Evolutionary conservation across 441 rosid genomes (phyloP).

Genomic region (Gossypium laxum): DNA sequence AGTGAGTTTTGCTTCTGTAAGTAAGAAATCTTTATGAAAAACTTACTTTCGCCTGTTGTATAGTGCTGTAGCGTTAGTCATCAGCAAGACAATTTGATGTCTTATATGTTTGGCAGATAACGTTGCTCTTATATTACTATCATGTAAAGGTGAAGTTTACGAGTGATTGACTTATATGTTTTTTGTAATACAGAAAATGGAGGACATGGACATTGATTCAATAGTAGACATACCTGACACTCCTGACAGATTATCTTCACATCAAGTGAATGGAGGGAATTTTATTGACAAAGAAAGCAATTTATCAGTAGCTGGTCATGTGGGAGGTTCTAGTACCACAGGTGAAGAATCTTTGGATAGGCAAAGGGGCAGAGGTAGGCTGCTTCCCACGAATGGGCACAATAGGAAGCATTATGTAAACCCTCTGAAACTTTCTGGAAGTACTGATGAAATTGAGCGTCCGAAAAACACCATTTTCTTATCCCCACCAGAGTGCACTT

Average conservation of each 20-base stretch:
- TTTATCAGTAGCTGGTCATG: constrained; percentile 24
- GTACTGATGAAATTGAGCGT: constrained; percentile 22
- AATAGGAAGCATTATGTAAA: constrained; percentile 17
- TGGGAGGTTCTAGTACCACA: constrained; percentile 17
- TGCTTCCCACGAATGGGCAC: constrained; percentile 21
- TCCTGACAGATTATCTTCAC: constrained; percentile 40
- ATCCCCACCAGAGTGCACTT: constrained; percentile 20
- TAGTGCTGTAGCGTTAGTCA: background rate
- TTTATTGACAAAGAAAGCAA: constrained; percentile 26
- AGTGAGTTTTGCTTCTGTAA: background rate
- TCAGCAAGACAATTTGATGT: background rate
- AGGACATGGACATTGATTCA: constrained; percentile 49
- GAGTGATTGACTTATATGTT: background rate
- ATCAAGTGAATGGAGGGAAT: constrained; percentile 17
- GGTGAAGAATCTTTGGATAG: constrained; percentile 26
- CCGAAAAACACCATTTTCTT: constrained; percentile 15
- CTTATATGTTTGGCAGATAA: background rate
- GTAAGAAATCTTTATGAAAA: background rate
- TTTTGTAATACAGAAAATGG: constrained; percentile 30
- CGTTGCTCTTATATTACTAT: background rate
- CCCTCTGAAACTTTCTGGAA: constrained; percentile 16
- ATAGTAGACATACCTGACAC: constrained; percentile 50
- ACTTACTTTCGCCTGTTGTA: background rate
- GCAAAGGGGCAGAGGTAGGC: constrained; percentile 23
- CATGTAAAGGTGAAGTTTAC: background rate